Evolutionary conservation across 2,329 filamentous ascomycete species (phyloP), one percentile per base, ranked within the genome.

Genomic region (Thelonectria blattea): DNA sequence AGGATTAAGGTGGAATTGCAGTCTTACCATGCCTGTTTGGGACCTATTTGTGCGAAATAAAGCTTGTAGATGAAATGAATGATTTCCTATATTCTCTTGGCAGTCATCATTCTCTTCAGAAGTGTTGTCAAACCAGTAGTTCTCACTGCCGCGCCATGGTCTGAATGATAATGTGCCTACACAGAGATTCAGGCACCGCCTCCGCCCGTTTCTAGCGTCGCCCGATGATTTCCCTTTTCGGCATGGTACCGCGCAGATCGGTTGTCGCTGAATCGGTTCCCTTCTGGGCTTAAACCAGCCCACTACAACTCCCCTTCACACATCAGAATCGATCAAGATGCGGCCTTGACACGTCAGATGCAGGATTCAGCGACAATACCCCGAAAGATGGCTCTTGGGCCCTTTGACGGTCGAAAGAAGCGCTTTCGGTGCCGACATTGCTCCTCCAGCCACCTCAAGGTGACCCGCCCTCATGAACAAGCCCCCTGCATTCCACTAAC

Each of bases 361-460:
- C 27, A 7, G 24, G 14, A 51, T 46, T 42, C 24, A n/a, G 18
- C 39, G 22, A 50, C 32, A 46, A 22, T 24, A 2, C 12, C 37
- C 14, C 34, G n/a, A 9, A 12, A 52, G 7, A 74, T 74, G 72
- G 62, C 66, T 24, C 39, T 75, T 1, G 75, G 75, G 0, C 75
- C 74, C 2, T 77, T 76, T 37, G 75, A 77, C 52, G 48, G 65
- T 1, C 71, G 75, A 2, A 72, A 66, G 48, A 73, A 68, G 53
- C 66, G 71, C 30, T 76, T 70, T 2, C 68, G 74, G 11, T 77
- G 75, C 32, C 51, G 64, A 22, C 53, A 64, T 5, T 77, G 75
- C 45, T 66, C 68, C 3, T 49, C 57, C 22, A 74, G 74, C 51
- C 75, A 77, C 57, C 65, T 76, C 9, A 77, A 76, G 64, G 75